Conservation (phyloP, 23 red algal genomes). For the Gracilaria vermiculophylla region DNA sequence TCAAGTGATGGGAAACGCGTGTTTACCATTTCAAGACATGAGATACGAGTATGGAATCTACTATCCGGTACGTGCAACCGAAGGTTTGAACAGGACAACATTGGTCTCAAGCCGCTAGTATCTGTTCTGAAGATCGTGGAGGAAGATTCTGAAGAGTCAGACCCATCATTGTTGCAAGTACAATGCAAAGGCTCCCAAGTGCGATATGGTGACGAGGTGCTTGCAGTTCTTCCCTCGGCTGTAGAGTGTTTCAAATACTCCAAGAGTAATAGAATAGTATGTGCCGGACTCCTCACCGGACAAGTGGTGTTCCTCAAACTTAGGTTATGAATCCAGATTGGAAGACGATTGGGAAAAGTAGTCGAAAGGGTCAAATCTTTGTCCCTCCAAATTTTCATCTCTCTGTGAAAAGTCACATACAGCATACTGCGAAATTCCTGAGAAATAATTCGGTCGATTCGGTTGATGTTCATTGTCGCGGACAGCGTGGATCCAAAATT, state of each 20-base stretch:
- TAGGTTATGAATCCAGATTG: neutral
- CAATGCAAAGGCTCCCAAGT: constrained; percentile 2
- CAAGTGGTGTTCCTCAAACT: neutral
- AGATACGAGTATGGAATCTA: neutral
- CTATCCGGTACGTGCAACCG: neutral
- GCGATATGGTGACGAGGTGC: neutral
- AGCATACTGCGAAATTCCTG: too few species aligned
- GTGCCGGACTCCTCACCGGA: neutral
- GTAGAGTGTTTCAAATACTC: constrained; percentile 14
- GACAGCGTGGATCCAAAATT: too few species aligned
- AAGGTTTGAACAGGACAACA: neutral
- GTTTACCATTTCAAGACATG: neutral
- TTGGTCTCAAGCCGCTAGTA: neutral
- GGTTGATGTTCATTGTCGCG: too few species aligned
- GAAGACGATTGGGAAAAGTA: neutral
- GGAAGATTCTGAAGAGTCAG: neutral
- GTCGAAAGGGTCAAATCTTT: neutral
- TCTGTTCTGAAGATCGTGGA: neutral
- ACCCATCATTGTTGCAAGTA: neutral
- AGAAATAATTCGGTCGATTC: too few species aligned
- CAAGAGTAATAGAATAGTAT: neutral
- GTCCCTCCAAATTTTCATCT: neutral
- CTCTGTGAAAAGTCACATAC: too few species aligned
- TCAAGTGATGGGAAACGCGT: neutral
- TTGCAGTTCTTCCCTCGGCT: neutral